Evolutionary conservation across 2,329 filamentous ascomycete species (phyloP), one percentile per base, ranked within the genome.

Genomic region (Ophiobolus disseminans): DNA sequence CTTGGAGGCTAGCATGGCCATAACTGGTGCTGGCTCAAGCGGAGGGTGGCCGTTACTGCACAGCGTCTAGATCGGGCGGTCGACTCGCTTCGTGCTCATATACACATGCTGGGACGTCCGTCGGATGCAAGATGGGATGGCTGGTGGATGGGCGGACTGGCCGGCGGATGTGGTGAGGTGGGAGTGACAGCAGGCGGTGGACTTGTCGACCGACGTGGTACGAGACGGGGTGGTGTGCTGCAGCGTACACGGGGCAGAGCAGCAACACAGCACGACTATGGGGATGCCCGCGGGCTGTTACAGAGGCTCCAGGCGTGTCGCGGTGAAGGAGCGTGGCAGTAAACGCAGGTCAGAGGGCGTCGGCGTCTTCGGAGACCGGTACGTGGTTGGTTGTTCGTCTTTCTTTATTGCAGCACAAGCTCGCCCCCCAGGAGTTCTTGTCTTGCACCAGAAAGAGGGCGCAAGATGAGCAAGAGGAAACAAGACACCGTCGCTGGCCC

Each of bases 1-100:
- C 72, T 91, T 91, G 52, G 88, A 85, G 58, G 89, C 89, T 66
- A 92, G 77, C 85, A 91, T 89, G 65, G 89, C 86, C 89, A 91
- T 90, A 53, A 45, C 48, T 41, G 38, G 31, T 45, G 38, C 37
- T 31, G 25, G 34, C 16, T 31, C 8, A 37, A n/a, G 28, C 34
- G 40, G 13, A 22, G 26, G 40, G 30, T 3, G n/a, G 30, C 28
- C 10, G 21, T 34, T 21, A 26, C 41, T 26, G 32, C 23, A 37
- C 14, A 40, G 21, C n/a, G 43, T 32, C 31, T 40, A 30, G 39
- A 22, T 28, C 34, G 41, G 14, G 37, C 41, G 23, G 20, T 37
- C 22, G 31, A 21, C 11, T 37, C 13, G 32, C 16, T 17, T 14
- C 19, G 32, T 14, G 20, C 32, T 44, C 41, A 44, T 44, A 37